Percentiles rank a stretch among this genome's conserved stretches.
phyloP scores from a whole-genome alignment of 495 filamentous ascomycete species.

The Podospora didyma region DNA sequence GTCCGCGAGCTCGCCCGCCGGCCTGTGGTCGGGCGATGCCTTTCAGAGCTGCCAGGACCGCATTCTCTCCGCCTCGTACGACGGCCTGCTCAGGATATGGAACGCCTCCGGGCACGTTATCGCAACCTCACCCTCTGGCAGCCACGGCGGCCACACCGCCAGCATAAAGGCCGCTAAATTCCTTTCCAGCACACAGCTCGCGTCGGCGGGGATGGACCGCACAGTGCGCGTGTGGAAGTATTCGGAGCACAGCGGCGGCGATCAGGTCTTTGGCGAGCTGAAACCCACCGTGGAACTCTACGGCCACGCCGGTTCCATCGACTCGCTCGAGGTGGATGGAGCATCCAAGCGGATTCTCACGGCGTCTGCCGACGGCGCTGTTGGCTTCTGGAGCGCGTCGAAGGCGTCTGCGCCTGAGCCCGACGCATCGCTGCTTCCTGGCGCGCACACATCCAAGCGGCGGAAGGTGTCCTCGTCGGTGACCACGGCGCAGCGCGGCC shows the following conservation, averaged over 20 bases:
- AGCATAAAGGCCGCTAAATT: constrained; percentile 79
- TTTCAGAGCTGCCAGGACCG: constrained; percentile 47
- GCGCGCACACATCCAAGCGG: constrained; percentile 62
- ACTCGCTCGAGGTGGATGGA: constrained; percentile 73
- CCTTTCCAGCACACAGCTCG: constrained; percentile 68
- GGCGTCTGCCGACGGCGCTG: constrained; percentile 70
- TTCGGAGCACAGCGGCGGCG: constrained; percentile 43
- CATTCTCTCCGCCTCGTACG: constrained; percentile 85
- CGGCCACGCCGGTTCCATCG: constrained; percentile 72
- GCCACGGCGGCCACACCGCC: constrained; percentile 66
- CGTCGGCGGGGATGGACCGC: constrained; percentile 76
- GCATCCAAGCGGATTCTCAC: constrained; percentile 74
- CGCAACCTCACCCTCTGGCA: constrained; percentile 59
- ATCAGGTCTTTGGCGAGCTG: constrained; percentile 59
- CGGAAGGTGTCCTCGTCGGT: constrained; percentile 67
- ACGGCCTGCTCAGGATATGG: constrained; percentile 85
- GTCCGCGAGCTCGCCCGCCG: constrained; percentile 60
- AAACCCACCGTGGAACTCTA: constrained; percentile 79
- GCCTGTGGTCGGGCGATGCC: constrained; percentile 45
- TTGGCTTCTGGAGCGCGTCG: constrained; percentile 80
- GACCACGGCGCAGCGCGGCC: constrained; percentile 67
- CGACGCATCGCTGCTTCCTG: constrained; percentile 60
- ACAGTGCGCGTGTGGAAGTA: constrained; percentile 88
- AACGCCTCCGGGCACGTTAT: constrained; percentile 75
- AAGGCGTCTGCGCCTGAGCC: constrained; percentile 70